phyloP scores from a whole-genome alignment of 805 yeast species.

The Starmera pachycereana region DNA sequence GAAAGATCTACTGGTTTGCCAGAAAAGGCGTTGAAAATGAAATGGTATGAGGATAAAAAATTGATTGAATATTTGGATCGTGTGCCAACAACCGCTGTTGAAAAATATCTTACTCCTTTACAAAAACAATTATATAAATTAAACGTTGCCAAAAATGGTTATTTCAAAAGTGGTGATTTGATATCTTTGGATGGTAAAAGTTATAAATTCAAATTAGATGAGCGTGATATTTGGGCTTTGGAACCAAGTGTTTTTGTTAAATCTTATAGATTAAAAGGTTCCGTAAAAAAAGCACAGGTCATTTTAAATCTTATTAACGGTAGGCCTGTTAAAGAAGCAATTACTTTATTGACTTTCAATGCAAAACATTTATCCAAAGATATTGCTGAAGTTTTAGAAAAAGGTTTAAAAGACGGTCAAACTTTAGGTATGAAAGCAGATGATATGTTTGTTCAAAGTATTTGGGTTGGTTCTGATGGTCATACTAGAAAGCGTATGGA shows the following conservation, averaged over 20 bases:
- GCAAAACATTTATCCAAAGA: constrained; percentile 72
- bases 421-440: constrained; percentile 48
- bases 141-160: constrained; percentile 50
- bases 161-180: constrained; percentile 53
- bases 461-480: constrained; percentile 93
- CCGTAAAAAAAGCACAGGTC: constrained; percentile 78
- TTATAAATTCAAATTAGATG: constrained; percentile 47
- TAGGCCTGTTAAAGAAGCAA: constrained; percentile 63
- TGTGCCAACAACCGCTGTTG: constrained; percentile 42
- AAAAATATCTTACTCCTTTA: constrained; percentile 53
- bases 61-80: constrained; percentile 42
- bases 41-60: constrained; percentile 19
- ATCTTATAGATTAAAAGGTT: constrained; percentile 76
- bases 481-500: constrained; percentile 60
- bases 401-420: constrained; percentile 62
- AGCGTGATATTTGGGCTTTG: constrained; percentile 61
- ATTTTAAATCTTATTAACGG: constrained; percentile 70
- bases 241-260: constrained; percentile 83
- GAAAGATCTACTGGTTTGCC: too few relatives aligned
- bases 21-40: too few relatives aligned
- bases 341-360: constrained; percentile 86
- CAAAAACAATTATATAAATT: constrained; percentile 53
- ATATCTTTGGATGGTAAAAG: constrained; percentile 34
- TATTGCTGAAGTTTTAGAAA: constrained; percentile 61
- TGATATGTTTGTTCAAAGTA: constrained; percentile 59